Evolutionary conservation across 352 stramenopile genomes (phyloP), one percentile per base, ranked within the genome.

Genomic region (Aphanomyces euteiches): DNA sequence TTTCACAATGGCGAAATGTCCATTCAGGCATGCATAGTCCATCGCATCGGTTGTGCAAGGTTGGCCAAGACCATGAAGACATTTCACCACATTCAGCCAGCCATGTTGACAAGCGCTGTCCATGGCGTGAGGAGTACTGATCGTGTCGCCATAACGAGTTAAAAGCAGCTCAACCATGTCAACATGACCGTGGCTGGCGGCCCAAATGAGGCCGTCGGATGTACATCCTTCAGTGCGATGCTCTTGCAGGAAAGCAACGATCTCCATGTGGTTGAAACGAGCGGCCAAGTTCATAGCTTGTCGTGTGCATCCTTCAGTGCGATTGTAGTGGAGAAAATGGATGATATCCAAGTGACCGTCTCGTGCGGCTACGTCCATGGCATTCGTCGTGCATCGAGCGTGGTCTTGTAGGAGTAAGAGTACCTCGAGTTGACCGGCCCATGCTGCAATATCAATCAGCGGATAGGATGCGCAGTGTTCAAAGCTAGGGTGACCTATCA

Each of bases 281-380:
- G 65, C 53, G n/a, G 65, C 65, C 4, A 43, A 10, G 50, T 71
- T 58, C 34, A 71, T 71, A 5, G 65, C 65, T 40, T 19, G 17
- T n/a, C 5, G 17, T 12, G 54, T 40, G n/a, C 54, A 61, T 10
- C 54, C 54, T 37, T 61, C 54, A 28, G 19, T 19, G 13, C 54
- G 54, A 61, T 61, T 28, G 19, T 39, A 10, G 43, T 61, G 17
- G 54, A 61, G 54, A 37, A 41, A 61, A 13, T 19, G 10, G 19
- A 61, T 10, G 34, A 61, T 61, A 12, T 12, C 15, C 6, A 43
- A 10, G n/a, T 61, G 3, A 10, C 54, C 54, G 5, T 61, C 3
- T 39, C 54, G 54, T 7, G 54, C 17, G 15, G 54, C 54, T n/a
- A 61, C 21, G 3, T 61, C 54, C 54, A 61, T 61, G 15, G 54